phyloP scores from a whole-genome alignment of 106 monocot species.

The Posidonia australis region DNA sequence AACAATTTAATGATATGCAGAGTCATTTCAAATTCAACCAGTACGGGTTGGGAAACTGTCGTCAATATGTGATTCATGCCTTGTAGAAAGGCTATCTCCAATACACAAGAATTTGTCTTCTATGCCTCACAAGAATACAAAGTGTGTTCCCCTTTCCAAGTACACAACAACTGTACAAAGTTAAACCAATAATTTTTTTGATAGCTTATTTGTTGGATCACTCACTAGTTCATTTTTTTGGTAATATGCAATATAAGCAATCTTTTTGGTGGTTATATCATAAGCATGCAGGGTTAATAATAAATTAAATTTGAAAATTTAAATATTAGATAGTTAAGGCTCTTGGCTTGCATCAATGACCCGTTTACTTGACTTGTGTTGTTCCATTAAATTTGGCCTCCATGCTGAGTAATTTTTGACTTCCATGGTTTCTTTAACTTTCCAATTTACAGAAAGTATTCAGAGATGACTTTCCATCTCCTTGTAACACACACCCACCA shows the following conservation, averaged over 20 bases:
- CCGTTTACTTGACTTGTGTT: neutral
- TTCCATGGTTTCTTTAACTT: no score
- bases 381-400: no score
- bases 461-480: no score
- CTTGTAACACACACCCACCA: no score
- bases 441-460: no score
- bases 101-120: constrained; percentile 1
- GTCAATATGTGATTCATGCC: constrained; percentile 13
- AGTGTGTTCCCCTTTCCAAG: neutral
- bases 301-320: no score
- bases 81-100: constrained; percentile 10
- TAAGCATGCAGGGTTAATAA: no score
- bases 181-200: constrained; percentile 28
- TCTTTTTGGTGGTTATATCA: neutral
- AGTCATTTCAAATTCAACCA: constrained; percentile 2
- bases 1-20: constrained; percentile 3
- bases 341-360: neutral
- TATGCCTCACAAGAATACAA: neutral
- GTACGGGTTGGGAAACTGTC: constrained; percentile 9
- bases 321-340: neutral
- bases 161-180: neutral
- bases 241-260: neutral
- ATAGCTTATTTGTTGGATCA: neutral
- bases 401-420: no score
- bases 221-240: no score